Base-by-base conservation (phyloP, 805 yeast genomes). In the Peterozyma xylosa region DNA sequence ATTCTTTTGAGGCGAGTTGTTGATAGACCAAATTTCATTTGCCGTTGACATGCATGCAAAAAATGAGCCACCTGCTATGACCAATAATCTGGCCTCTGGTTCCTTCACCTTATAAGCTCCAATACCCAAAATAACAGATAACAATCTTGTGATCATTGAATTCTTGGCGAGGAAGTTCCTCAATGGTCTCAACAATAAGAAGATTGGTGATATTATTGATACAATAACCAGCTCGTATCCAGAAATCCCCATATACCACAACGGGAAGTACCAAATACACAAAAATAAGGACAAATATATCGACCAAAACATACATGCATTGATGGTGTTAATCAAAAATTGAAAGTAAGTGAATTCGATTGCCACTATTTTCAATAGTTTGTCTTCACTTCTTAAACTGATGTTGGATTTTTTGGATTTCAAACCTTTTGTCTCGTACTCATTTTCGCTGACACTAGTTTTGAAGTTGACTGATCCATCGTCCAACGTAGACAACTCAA, bases 201-300 rank as follows among this genome's bases (percentile, higher is more conserved):
- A 35, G 11, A 81, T 47, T 1, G 96, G 88, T 3, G 85, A 72
- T 10, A 79, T 43, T 34, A 80, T 66, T 17, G 79, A 65, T 6
- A 78, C 57, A 39, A 87, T 69, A 2, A 80, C 73, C 0, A 84
- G 84, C 64, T 93, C 99, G 59, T 86, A 90, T 3, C 99, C 99
- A 2, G 96, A 85, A 38, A 93, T 83, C 6, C 97, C 98, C 97
- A 93, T 89, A 58, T 85, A 77, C 99, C 99, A 93, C 49, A 93
- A 70, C 10, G 99, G 99, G 72, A 93, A 93, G 67, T 86, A 87
- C 99, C 99, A 93, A 41, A 93, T 80, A 56, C 93, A 80, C 45
- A 93, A 74, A 37, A 88, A 83, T 47, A 93, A 68, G 0, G 96
- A 78, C 3, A 98, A 85, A 37, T 79, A 50, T 17, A 81, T 80